phyloP scores from a whole-genome alignment of 352 stramenopile genomes.

The Phytopythium aichiense region DNA sequence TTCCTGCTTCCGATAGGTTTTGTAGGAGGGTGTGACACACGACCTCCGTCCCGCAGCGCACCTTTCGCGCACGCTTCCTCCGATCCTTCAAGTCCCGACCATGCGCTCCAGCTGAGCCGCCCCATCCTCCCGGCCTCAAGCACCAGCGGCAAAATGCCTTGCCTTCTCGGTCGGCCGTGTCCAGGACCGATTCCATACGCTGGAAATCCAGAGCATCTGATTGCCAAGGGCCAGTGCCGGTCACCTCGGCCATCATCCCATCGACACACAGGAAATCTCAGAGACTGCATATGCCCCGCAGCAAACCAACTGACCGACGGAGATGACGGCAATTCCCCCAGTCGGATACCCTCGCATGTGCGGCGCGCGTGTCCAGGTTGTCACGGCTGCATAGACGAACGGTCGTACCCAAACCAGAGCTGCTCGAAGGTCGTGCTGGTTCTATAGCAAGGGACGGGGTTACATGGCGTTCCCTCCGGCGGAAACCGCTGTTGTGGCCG shows the following conservation, averaged over 20 bases:
- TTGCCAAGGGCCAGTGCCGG: background rate
- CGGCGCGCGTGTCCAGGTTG: too few relatives aligned
- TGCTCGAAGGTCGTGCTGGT: slow-evolving; percentile 4
- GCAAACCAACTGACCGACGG: background rate
- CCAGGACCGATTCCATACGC: background rate
- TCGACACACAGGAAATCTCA: background rate
- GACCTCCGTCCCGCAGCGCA: slow-evolving; percentile 6
- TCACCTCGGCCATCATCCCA: background rate
- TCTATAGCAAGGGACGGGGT: slow-evolving; percentile 1
- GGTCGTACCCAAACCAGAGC: background rate
- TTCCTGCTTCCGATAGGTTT: background rate
- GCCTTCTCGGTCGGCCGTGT: background rate
- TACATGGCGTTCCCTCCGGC: background rate
- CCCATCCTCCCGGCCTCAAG: background rate
- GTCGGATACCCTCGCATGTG: too few relatives aligned
- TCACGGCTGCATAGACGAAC: slow-evolving; percentile 7
- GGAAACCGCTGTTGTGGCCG: background rate
- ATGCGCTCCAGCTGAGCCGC: slow-evolving; percentile 1
- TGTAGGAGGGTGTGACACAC: background rate
- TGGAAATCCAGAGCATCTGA: background rate
- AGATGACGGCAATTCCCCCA: too few relatives aligned
- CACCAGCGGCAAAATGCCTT: background rate
- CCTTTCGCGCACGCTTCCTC: slow-evolving; percentile 8
- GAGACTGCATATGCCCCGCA: background rate
- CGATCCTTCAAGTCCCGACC: slow-evolving; percentile 7